Base-by-base conservation (phyloP, 2,329 filamentous ascomycete genomes). In the Zymoseptoria brevis region DNA sequence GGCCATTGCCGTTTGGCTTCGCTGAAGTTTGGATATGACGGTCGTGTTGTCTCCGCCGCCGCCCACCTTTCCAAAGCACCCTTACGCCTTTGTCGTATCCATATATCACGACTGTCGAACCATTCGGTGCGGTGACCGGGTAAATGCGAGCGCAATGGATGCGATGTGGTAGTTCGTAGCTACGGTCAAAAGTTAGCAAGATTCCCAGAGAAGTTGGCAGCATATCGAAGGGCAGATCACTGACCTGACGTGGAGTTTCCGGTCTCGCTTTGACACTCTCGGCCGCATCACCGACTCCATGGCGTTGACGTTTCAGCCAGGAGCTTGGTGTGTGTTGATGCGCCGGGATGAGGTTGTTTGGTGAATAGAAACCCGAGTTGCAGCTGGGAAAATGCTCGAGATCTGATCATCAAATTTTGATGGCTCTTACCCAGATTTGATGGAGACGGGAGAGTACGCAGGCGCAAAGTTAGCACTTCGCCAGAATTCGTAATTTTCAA, bases 1-100 rank as follows among this genome's bases (percentile, higher is more conserved):
- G 64, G 58, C 30, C 66, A 62, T 54, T 56, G 56, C 41, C 21
- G 26, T 56, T 45, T 19, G 50, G 62, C 59, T 50, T 56, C 30
- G 35, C 45, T 19, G 54, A 8, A 26, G 54, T 19, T 51, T 8
- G 22, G n/a, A 19, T n/a, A n/a, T 2, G 13, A n/a, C 35, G 5
- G 3, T 45, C 35, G 48, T 21, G 16, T 19, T 60, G 52, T 56
- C 53, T 64, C 21, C 62, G 62, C 58, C 63, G 62, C 24, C 75
- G 76, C 3, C 84, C 84, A 50, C 83, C 83, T 71, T 81, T 77
- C 84, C 84, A 87, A 29, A 84, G 65, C 54, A 87, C 72, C 59
- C 79, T 79, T 21, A 87, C 65, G 4, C 84, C 85, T 50, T 75
- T 76, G 50, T 81, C 79, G 63, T 85, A 80, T 53, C 80, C 84